phyloP scores from a whole-genome alignment of 768 basidiomycete genomes.

The Kwoniella bestiolae region DNA sequence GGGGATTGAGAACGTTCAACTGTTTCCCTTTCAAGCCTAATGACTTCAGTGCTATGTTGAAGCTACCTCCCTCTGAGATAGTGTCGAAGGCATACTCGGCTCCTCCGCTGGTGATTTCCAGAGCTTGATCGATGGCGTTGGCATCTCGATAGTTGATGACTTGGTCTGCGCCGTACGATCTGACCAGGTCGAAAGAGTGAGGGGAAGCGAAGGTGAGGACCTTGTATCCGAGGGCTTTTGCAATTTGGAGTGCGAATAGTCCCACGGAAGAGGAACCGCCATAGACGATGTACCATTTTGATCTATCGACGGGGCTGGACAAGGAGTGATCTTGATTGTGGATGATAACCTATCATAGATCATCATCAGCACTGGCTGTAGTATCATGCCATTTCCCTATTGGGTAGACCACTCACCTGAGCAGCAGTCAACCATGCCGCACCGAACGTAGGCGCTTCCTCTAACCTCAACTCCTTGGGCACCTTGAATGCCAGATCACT shows the following conservation, averaged over 20 bases:
- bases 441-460: slow-evolving; percentile 40
- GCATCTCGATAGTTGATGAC: slow-evolving; percentile 60
- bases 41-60: slow-evolving; percentile 31
- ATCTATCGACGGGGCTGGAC: not conserved
- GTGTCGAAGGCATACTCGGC: slow-evolving; percentile 40
- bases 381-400: not conserved
- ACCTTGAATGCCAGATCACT: slow-evolving; percentile 37
- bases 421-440: slow-evolving; percentile 43
- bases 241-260: slow-evolving; percentile 50
- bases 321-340: slow-evolving; percentile 7
- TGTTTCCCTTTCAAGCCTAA: slow-evolving; percentile 35
- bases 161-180: slow-evolving; percentile 58
- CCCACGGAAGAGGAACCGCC: slow-evolving; percentile 58
- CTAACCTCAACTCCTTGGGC: slow-evolving; percentile 28
- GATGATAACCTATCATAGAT: slow-evolving; percentile 1
- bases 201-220: slow-evolving; percentile 58
- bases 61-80: slow-evolving; percentile 36
- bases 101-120: slow-evolving; percentile 37
- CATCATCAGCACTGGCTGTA: not conserved
- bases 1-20: slow-evolving; percentile 31
- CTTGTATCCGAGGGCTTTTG: slow-evolving; percentile 45
- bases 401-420: slow-evolving; percentile 22
- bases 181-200: slow-evolving; percentile 58
- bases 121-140: slow-evolving; percentile 42
- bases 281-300: slow-evolving; percentile 48